These are phyloP conservation scores for Eustoma russellianum DNA, from an alignment of 257 asterid genomes.

Conservation along the genomic window DNA sequence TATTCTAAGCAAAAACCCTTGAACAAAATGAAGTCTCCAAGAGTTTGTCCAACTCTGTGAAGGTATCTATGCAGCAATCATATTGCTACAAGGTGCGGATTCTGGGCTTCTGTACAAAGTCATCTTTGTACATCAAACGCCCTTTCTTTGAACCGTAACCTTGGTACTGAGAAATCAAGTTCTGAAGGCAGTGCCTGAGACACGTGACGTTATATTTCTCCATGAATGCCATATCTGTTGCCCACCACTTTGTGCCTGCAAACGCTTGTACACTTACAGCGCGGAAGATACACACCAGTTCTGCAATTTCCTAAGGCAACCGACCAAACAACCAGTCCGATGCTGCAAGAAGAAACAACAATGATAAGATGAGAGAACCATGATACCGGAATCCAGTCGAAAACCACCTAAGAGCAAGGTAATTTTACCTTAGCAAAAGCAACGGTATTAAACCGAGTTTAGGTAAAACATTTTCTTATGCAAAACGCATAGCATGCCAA, in stretches of 20 bases:
- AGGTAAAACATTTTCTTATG: background rate
- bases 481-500: too few species aligned
- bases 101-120: slow-evolving; percentile 24
- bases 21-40: background rate
- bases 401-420: too few species aligned
- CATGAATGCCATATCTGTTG: slow-evolving; percentile 26
- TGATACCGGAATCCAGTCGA: background rate
- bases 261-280: slow-evolving; percentile 33
- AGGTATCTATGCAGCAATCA: slow-evolving; percentile 8
- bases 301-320: slow-evolving; percentile 41
- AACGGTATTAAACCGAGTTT: background rate
- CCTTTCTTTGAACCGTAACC: slow-evolving; percentile 31
- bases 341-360: slow-evolving; percentile 20
- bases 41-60: slow-evolving; percentile 4
- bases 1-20: too few species aligned
- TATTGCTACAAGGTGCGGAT: slow-evolving; percentile 18
- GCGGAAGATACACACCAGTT: slow-evolving; percentile 37
- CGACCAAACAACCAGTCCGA: slow-evolving; percentile 45
- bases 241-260: slow-evolving; percentile 33
- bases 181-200: slow-evolving; percentile 33
- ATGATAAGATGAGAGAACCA: slow-evolving; percentile 4
- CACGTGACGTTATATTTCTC: slow-evolving; percentile 28
- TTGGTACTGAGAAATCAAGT: slow-evolving; percentile 34
- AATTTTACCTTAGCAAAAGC: too few species aligned
- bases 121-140: slow-evolving; percentile 29